Conservation (phyloP, 1,284 basidiomycete species). For the Prillingera fragicola region DNA sequence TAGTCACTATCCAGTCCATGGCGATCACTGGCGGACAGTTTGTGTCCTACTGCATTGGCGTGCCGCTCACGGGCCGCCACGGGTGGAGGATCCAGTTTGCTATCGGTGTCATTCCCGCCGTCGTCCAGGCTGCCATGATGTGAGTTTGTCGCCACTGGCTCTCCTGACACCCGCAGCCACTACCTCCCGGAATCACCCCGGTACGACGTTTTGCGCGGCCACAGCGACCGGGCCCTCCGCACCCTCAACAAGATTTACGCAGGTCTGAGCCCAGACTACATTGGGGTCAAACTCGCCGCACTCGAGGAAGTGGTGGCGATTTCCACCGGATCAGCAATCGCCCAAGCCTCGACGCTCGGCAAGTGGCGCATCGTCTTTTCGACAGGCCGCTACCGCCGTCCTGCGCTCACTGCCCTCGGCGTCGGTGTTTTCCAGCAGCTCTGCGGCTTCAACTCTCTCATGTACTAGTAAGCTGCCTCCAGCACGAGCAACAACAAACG, state of each 20-base stretch:
- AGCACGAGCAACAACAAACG: background rate
- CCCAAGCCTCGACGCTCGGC: slow-evolving; percentile 49
- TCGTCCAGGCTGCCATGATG: slow-evolving; percentile 29
- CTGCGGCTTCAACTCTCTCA: slow-evolving; percentile 47
- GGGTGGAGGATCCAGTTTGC: slow-evolving; percentile 38
- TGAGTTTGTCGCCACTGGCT: slow-evolving; percentile 1
- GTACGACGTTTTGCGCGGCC: slow-evolving; percentile 37
- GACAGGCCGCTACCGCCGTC: slow-evolving; percentile 60
- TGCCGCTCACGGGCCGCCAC: slow-evolving; percentile 38
- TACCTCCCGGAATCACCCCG: slow-evolving; percentile 46
- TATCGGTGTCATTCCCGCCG: slow-evolving; percentile 41
- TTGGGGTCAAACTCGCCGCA: slow-evolving; percentile 42
- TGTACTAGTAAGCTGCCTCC: slow-evolving; percentile 36
- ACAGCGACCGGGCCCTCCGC: slow-evolving; percentile 27
- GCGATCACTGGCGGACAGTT: slow-evolving; percentile 48
- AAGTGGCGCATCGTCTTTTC: slow-evolving; percentile 57
- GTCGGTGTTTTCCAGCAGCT: slow-evolving; percentile 55
- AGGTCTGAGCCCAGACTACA: slow-evolving; percentile 32
- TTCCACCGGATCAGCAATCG: slow-evolving; percentile 18
- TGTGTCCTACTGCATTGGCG: slow-evolving; percentile 40
- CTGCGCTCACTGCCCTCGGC: slow-evolving; percentile 56
- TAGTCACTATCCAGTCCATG: slow-evolving; percentile 46
- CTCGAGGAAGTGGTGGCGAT: slow-evolving; percentile 38
- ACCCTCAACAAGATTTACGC: slow-evolving; percentile 35
- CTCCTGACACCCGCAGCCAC: no score